Evolutionary conservation across 2,329 filamentous ascomycete genomes (phyloP).

Genomic region (Cercospora sesami): DNA sequence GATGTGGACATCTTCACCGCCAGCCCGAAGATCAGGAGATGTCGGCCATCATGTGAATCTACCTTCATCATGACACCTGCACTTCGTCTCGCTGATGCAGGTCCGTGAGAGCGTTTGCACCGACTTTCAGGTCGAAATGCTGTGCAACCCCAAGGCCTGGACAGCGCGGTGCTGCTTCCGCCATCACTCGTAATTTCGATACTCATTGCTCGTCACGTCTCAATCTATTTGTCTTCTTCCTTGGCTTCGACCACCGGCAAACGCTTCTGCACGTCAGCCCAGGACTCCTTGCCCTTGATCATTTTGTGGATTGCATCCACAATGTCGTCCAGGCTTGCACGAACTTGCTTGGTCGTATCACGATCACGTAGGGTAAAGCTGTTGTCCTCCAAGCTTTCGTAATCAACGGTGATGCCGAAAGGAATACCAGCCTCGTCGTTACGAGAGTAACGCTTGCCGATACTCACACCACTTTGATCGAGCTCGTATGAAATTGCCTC

Average conservation of each 20-base stretch:
- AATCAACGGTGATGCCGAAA: conserved; percentile 91
- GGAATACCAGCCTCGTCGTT: conserved; percentile 96
- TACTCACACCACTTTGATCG: conserved; percentile 86
- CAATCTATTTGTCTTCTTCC: conserved; percentile 50
- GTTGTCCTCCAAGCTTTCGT: conserved; percentile 87
- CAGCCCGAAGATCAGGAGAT: neutral
- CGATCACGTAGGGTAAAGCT: conserved; percentile 86
- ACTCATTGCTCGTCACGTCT: neutral
- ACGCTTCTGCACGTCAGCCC: conserved; percentile 71
- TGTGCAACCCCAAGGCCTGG: conserved; percentile 16
- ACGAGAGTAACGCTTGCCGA: conserved; percentile 90
- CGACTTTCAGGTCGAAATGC: conserved; percentile 23
- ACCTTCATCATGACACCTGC: neutral
- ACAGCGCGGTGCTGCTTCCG: neutral
- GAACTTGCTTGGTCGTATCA: conserved; percentile 87
- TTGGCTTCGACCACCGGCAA: conserved; percentile 84
- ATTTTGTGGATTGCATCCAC: conserved; percentile 68
- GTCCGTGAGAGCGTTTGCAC: conserved; percentile 15
- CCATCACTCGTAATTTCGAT: neutral
- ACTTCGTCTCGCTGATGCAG: conserved; percentile 12
- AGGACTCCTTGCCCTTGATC: conserved; percentile 63
- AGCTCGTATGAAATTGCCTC: conserved; percentile 79
- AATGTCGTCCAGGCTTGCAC: conserved; percentile 77
- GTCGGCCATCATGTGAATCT: neutral
- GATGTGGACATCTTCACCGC: neutral